Evolutionary conservation across 2,329 filamentous ascomycete genomes (phyloP), one percentile per base, ranked within the genome.

Genomic region (Decorospora gaudefroyi): DNA sequence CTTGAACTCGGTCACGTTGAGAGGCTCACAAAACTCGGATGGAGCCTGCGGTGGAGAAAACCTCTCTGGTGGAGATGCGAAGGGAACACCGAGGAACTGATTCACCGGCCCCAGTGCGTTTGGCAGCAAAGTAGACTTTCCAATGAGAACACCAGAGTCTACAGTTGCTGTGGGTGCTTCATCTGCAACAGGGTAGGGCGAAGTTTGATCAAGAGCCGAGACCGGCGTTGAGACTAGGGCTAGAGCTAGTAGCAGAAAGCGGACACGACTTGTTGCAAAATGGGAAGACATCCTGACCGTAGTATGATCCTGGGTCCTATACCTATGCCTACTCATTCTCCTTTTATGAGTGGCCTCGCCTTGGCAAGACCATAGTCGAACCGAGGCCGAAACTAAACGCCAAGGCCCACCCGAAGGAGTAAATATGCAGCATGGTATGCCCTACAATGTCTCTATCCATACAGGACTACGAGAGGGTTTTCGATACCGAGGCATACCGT

Each of bases 11-110:
- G 56, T 58, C 4, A 54, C 45, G 23, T 62, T 51, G 11, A 62
- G 22, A 18, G 48, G 53, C 11, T 37, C 34, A n/a, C 18, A 25
- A 42, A 59, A 61, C n/a, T 36, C 19, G 11, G 41, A 17, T 19
- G 50, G 47, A 23, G 45, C 26, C 23, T 52, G 41, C 1, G 64
- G 56, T 6, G 55, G 51, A 3, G 56, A 46, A 34, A 65, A 67
- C 9, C 62, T 56, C 22, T 53, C 44, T 3, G 64, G 63, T 4
- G 61, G 52, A n/a, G 59, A 58, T 8, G 58, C 63, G 31, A 64
- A 68, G 0, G 63, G 65, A 1, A 67, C 55, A 4, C 65, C 65
- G 4, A 67, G 51, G 26, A 65, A 67, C 23, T 67, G 56, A 36
- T 67, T 62, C 2, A 67, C 61, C 11, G 46, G 46, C 18, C 44